A percentile compares a stretch with the other conserved stretches of the same genome.
These are phyloP conservation scores for Pezizomycotina sp. DNA, from an alignment of 2,329 filamentous ascomycete species.

Conservation along the genomic window DNA sequence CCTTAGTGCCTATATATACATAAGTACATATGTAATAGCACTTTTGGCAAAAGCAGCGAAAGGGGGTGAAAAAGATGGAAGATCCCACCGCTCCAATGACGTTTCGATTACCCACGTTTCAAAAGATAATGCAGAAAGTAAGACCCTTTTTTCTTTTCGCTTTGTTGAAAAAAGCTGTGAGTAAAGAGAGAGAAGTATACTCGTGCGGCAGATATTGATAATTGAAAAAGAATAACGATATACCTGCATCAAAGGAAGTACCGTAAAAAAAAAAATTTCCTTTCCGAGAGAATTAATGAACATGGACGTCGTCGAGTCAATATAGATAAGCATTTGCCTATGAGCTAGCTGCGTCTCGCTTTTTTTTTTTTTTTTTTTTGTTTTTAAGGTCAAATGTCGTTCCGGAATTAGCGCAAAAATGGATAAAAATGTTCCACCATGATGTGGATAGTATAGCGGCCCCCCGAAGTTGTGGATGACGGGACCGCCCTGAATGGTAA, in stretches of 20 bases:
- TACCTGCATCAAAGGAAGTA: neutral
- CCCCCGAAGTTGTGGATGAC: too few relatives aligned
- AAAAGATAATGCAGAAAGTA: slow-evolving; percentile 11
- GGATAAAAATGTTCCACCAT: too few relatives aligned
- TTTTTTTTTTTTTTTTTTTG: too few relatives aligned
- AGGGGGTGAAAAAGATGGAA: slow-evolving; percentile 9
- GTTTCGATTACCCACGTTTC: slow-evolving; percentile 6
- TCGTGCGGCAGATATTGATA: slow-evolving; percentile 7
- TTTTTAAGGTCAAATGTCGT: too few relatives aligned
- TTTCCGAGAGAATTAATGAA: too few relatives aligned
- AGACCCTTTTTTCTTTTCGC: slow-evolving; percentile 10
- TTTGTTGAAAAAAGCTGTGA: slow-evolving; percentile 10
- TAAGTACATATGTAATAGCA: slow-evolving; percentile 11
- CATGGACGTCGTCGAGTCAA: too few relatives aligned
- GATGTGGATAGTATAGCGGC: too few relatives aligned
- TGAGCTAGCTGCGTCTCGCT: too few relatives aligned
- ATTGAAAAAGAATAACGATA: slow-evolving; percentile 1
- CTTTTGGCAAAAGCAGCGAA: slow-evolving; percentile 10
- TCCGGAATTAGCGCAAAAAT: too few relatives aligned
- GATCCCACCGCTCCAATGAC: slow-evolving; percentile 6
- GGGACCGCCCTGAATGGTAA: too few relatives aligned
- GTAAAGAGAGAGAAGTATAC: slow-evolving; percentile 8
- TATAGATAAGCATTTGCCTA: too few relatives aligned
- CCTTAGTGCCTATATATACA: slow-evolving; percentile 1
- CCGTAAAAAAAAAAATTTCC: neutral